These are phyloP conservation scores for Xylaria sp. DNA, from an alignment of 2,329 filamentous ascomycete genomes.

Conservation along the genomic window DNA sequence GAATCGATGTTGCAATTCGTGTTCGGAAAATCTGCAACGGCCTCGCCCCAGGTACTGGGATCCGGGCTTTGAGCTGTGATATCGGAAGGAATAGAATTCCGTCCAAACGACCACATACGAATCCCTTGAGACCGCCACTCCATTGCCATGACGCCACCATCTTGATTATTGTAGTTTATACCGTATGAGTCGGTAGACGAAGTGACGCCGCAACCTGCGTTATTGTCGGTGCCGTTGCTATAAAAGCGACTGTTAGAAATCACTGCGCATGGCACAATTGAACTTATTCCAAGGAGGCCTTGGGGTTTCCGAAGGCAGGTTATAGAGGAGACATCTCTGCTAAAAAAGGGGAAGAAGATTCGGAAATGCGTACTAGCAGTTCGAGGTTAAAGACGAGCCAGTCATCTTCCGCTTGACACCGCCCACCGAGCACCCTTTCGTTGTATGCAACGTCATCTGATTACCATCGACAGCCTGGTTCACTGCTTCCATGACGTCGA, in stretches of 20 bases:
- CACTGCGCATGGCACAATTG: background rate
- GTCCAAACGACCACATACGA: conserved; percentile 70
- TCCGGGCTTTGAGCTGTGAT: conserved; percentile 65
- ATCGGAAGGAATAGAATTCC: conserved; percentile 61
- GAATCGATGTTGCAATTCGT: conserved; percentile 69
- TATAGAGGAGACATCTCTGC: background rate
- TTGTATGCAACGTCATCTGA: conserved; percentile 70
- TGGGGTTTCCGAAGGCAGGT: background rate
- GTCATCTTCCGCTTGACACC: conserved; percentile 66
- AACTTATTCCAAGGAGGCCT: background rate
- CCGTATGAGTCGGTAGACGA: conserved; percentile 61
- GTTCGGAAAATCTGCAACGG: conserved; percentile 72
- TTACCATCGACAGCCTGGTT: conserved; percentile 67
- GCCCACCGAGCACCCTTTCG: conserved; percentile 61
- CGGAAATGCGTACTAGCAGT: conserved; percentile 56
- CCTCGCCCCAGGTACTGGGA: conserved; percentile 70
- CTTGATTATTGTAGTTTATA: conserved; percentile 60
- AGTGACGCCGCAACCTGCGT: conserved; percentile 68
- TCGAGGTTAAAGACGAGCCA: conserved; percentile 55
- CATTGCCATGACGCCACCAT: conserved; percentile 70
- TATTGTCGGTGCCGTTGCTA: conserved; percentile 59
- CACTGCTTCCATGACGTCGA: conserved; percentile 70
- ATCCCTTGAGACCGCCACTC: conserved; percentile 71
- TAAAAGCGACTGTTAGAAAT: background rate
- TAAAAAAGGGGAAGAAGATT: background rate